These are phyloP conservation scores for Magnolia kwangsiensis DNA, from an alignment of 164 flowering plant genomes.

Conservation along the genomic window DNA sequence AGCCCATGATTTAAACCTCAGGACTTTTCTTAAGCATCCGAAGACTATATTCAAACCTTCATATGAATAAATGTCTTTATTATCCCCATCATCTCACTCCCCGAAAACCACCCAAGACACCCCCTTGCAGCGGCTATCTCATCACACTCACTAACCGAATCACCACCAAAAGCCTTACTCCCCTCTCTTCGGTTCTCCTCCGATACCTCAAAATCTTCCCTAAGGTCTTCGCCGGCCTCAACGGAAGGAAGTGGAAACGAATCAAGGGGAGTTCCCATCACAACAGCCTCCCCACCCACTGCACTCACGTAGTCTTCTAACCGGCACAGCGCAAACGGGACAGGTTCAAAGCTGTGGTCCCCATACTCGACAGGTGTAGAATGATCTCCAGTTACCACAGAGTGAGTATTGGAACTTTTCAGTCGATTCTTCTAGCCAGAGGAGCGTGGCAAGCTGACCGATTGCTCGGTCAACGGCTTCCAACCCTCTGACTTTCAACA, in stretches of 20 bases:
- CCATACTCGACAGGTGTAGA: constrained; percentile 98
- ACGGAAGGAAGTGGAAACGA: constrained; percentile 85
- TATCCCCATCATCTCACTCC: constrained; percentile 92
- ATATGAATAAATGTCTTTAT: constrained; percentile 56
- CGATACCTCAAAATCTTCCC: constrained; percentile 13
- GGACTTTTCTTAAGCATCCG: no score
- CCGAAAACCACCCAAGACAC: constrained; percentile 89
- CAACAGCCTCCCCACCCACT: background rate
- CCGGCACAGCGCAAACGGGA: constrained; percentile 43
- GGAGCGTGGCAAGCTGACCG: constrained; percentile 79
- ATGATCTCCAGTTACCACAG: constrained; percentile 94
- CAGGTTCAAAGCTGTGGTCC: constrained; percentile 96
- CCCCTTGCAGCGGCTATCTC: constrained; percentile 92
- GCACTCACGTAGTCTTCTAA: no score
- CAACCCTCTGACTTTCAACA: constrained; percentile 74
- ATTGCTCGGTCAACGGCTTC: constrained; percentile 26
- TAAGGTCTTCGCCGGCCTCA: constrained; percentile 36
- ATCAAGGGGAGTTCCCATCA: constrained; percentile 55
- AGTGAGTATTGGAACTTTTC: constrained; percentile 62
- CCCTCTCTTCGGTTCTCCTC: constrained; percentile 12
- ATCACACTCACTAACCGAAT: constrained; percentile 58
- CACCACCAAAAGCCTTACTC: constrained; percentile 49
- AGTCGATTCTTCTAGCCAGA: constrained; percentile 68
- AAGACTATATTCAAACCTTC: constrained; percentile 1
- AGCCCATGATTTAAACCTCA: no score